Conservation (phyloP, 345 rosid genomes). For the Odontarrhena argentea region DNA sequence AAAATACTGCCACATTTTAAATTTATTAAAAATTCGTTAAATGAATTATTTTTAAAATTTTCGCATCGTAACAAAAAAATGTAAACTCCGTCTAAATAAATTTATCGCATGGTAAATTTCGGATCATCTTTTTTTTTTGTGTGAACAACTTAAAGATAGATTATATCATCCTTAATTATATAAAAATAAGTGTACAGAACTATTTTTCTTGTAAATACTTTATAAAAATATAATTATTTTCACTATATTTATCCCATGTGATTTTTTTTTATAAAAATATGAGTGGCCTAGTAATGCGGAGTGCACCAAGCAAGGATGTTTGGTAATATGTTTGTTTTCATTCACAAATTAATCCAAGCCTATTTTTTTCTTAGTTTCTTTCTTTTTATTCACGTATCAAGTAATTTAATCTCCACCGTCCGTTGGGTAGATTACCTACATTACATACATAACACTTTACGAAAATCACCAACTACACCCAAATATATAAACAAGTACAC, state of each 20-base stretch:
- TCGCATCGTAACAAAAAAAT: no score
- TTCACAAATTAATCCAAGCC: constrained; percentile 33
- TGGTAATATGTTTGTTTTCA: constrained; percentile 34
- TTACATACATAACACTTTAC: constrained; percentile 18
- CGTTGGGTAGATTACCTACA: constrained; percentile 31
- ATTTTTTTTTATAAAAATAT: background rate
- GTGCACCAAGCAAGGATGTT: constrained; percentile 38
- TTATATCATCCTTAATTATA: no score
- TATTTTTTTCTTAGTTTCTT: constrained; percentile 1
- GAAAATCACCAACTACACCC: constrained; percentile 38
- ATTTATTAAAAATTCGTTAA: no score
- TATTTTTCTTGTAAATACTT: background rate
- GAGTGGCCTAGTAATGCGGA: constrained; percentile 31
- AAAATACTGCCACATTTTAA: no score
- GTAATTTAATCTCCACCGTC: constrained; percentile 30
- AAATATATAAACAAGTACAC: constrained; percentile 9
- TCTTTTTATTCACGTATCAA: constrained; percentile 24
- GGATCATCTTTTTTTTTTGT: no score
- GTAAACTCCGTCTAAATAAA: no score
- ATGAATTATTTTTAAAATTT: no score
- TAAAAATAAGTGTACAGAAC: background rate
- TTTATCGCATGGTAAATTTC: no score
- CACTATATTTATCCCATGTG: constrained; percentile 23
- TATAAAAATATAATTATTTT: background rate
- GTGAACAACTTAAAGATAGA: no score